Evolutionary conservation across 192 early-diverging fungal species (phyloP), one percentile per base, ranked within the genome.

Genomic region (Coemansia guatemalensis): DNA sequence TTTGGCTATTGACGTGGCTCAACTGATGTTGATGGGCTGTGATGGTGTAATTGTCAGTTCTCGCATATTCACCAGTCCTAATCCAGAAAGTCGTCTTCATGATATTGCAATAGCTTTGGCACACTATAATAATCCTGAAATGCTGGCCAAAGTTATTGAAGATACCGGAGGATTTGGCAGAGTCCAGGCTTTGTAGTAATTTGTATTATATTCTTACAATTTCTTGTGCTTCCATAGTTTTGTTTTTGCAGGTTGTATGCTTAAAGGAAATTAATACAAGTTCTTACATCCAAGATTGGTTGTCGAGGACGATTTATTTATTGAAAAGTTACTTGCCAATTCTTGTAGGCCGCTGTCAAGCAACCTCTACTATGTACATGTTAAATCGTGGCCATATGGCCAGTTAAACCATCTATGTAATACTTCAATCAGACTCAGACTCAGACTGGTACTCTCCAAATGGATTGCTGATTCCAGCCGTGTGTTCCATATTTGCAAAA

Each of bases 11-110:
- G 96, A 99, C 84, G 95, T 93, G 64, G 96, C 95, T 17, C 66
- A 95, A 58, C 94, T 99, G 89, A 96, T 96, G 92, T 88, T 91
- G 74, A 83, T 94, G 44, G 96, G 96, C 56, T 92, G 95, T 75
- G 95, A 99, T 77, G 96, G 96, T 80, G 92, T 92, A 48, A 94
- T 99, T 77, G 91, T 96, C 54, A 92, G 92, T 44, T 88, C 90
- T n/a, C 90, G 91, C 55, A 93, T 97, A 78, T 99, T 99, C 83
- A 90, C 92, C 76, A 79, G 75, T 26, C 82, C 87, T 21, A 89
- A 96, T 75, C 93, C 95, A 0, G 90, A 88, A 54, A 90, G 90
- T 82, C 90, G 94, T 59, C 91, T 94, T 25, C 71, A 84, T 20
- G 93, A 91, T 39, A 96, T 92, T 65, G 89, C 95, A 51, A 87